Evolutionary conservation across 495 filamentous ascomycete genomes (phyloP).

Genomic region (Podospora appendiculata): DNA sequence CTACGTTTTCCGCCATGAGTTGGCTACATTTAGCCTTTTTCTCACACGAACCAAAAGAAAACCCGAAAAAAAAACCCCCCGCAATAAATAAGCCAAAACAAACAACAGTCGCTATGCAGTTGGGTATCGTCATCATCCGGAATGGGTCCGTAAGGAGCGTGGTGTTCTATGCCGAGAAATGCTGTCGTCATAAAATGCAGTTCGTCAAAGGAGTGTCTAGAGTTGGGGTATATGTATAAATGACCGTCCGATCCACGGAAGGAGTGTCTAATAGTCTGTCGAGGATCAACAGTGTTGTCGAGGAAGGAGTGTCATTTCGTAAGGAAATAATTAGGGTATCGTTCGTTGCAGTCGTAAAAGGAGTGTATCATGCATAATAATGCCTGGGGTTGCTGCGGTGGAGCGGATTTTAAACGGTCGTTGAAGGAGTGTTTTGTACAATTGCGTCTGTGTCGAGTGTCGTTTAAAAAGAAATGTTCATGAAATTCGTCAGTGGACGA

Average conservation of each 20-base stretch:
- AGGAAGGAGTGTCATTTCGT: constrained; percentile 34
- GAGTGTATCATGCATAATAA: constrained; percentile 22
- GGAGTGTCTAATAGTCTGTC: constrained; percentile 31
- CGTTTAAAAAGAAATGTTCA: constrained; percentile 8
- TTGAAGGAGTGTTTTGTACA: constrained; percentile 40
- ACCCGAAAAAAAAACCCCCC: neutral
- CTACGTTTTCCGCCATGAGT: neutral
- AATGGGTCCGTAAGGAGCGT: constrained; percentile 26
- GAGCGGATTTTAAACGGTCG: constrained; percentile 22
- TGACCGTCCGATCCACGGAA: constrained; percentile 21
- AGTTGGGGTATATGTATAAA: constrained; percentile 28
- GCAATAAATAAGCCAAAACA: neutral
- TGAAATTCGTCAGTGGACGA: constrained; percentile 9
- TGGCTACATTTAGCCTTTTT: neutral
- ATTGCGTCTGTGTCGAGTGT: constrained; percentile 38
- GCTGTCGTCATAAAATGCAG: constrained; percentile 15
- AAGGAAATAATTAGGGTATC: constrained; percentile 5
- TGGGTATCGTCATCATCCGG: constrained; percentile 35
- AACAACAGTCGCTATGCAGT: constrained; percentile 46
- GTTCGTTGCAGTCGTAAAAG: constrained; percentile 39
- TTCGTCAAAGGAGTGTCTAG: constrained; percentile 39
- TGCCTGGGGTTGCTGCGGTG: constrained; percentile 26
- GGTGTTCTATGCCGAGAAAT: constrained; percentile 19
- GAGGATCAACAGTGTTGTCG: constrained; percentile 30
- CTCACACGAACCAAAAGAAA: neutral